Conservation (phyloP, 2,329 filamentous ascomycete species). For the Ceratocystis destructans region DNA sequence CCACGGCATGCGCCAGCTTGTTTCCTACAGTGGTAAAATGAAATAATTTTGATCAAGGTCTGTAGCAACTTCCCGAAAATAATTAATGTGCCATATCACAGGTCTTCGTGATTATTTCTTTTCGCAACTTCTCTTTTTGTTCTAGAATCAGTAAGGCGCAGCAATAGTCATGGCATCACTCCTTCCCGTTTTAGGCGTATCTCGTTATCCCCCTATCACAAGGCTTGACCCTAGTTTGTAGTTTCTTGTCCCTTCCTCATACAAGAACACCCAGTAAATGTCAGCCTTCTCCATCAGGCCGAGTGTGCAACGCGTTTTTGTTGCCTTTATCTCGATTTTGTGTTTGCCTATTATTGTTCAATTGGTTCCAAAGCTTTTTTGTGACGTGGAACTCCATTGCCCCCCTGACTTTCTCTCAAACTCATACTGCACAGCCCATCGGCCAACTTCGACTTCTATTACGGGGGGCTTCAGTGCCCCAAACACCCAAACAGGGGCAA, state of each 20-base stretch:
- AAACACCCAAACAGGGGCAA: neutral
- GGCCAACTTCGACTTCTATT: neutral
- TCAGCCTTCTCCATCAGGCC: neutral
- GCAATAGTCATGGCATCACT: neutral
- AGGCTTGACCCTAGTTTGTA: neutral
- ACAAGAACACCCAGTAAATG: neutral
- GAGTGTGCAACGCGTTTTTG: neutral
- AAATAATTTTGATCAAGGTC: no score
- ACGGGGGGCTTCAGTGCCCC: neutral
- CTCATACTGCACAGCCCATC: neutral
- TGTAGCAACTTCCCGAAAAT: neutral
- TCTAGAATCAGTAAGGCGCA: neutral
- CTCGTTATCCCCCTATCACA: neutral
- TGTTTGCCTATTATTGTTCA: neutral
- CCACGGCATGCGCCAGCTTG: no score
- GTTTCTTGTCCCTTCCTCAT: neutral
- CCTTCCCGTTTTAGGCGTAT: slow-evolving; percentile 1
- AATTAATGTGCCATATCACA: no score
- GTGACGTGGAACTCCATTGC: neutral
- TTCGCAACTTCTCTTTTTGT: neutral
- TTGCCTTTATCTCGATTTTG: neutral
- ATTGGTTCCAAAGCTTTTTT: neutral
- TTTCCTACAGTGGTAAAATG: no score
- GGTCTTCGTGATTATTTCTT: neutral
- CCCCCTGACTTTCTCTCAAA: neutral